Base-by-base conservation (phyloP, 2,329 filamentous ascomycete genomes). In the Beauveria varroae region DNA sequence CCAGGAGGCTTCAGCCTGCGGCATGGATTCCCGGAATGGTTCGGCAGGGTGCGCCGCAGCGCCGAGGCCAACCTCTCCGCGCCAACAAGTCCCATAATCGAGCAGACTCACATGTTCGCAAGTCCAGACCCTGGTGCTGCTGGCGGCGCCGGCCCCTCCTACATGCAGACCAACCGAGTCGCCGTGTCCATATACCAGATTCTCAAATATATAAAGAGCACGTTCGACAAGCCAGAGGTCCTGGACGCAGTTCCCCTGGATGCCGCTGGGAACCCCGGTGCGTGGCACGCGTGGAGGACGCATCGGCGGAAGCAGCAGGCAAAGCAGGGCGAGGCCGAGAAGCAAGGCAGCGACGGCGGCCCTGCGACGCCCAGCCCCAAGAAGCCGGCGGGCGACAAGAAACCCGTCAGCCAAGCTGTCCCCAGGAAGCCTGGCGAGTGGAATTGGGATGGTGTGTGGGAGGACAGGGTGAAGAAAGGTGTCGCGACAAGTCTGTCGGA, bases 381-480 rank as follows among this genome's bases (percentile, higher is more conserved):
- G 67, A 64, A 28, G 26, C 30, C 53, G 5, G 26, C 46, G 14
- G 44, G 52, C 3, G 43, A 53, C 14, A 57, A 57, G 49, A 58
- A 41, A 18, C 46, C 56, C 2, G 46, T 37, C 14, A 20, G 51
- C 10, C 58, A 61, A 4, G 46, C 55, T 14, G 54, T 37, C 5
- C 41, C 74, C 41, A 76, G 86, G 63, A 79, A 82, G 55, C 91
- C 91, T 0, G 90, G 89, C 7, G 89, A 96, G 68, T 98, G 93
- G 93, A 96, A 96, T 70, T 98, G 93, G 93, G 91, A 96, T 69
- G 93, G 93, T 0, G 93, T 98, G 0, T 99, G 93, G 93, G 90
- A 96, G 71, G 88, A 93, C 65, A 83, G 93, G 60, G 93, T 96
- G 1, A 87, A 85, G 73, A 90, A 88, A 72, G 89, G 89, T 20